Evolutionary conservation across 2,329 filamentous ascomycete species (phyloP), one percentile per base, ranked within the genome.

Genomic region (Septoria linicola): DNA sequence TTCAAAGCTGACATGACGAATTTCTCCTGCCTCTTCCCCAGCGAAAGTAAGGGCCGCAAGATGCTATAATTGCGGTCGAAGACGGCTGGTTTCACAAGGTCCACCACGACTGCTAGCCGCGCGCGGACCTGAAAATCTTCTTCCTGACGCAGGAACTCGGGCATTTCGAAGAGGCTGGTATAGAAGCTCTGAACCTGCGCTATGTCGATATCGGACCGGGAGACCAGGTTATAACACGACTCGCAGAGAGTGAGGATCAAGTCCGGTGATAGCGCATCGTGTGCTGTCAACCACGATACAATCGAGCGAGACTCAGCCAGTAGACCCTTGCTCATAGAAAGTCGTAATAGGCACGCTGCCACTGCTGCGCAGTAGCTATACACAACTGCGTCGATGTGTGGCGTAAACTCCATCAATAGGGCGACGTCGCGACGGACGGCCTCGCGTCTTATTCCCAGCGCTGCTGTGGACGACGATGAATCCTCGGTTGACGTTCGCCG

Each of bases 181-280:
- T 42, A 42, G 16, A 31, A 13, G 16, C n/a, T 25, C 8, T 19
- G 40, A n/a, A 42, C 25, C 16, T 30, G 8, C 10, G 8, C 8
- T 13, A 31, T 19, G 25, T 30, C 3, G n/a, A 16, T 7, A 30
- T 16, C 11, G 11, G 17, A 20, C 5, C 19, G 32, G 5, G 6
- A 16, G 27, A 45, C 11, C n/a, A 46, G 17, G 16, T 14, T 16
- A 27, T 20, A 25, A 27, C 31, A 46, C 16, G 34, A 46, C 30
- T 14, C 21, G 34, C 43, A 46, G 8, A 37, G 13, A 17, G 27
- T 19, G n/a, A 46, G 16, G 23, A 46, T 46, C 32, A 20, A 27
- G 13, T 23, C 20, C n/a, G 32, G 4, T 4, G 32, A 11, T 10
- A 46, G 25, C 23, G 20, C 14, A 35, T 37, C 34, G 25, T 30